phyloP scores from a whole-genome alignment of 2,329 filamentous ascomycete genomes.

The Penicillium concentricum region DNA sequence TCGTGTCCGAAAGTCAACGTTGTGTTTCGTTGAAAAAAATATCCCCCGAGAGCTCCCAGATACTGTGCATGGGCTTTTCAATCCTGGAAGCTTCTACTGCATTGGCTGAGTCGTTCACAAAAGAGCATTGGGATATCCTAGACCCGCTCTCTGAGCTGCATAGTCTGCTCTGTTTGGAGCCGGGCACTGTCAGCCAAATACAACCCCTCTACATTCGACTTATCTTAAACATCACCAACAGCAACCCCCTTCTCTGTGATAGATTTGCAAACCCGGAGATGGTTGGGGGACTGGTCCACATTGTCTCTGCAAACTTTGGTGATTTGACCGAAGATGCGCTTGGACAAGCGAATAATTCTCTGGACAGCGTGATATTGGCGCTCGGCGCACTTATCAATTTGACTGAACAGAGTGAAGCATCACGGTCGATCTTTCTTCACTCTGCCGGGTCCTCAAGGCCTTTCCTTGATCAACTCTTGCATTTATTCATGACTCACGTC shows the following conservation, averaged over 20 bases:
- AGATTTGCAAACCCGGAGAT: slow-evolving; percentile 57
- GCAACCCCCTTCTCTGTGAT: slow-evolving; percentile 66
- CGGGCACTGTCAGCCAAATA: slow-evolving; percentile 24
- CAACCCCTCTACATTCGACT: slow-evolving; percentile 60
- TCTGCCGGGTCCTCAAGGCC: slow-evolving; percentile 36
- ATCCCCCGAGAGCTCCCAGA: slow-evolving; percentile 19
- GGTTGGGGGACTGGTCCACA: slow-evolving; percentile 36
- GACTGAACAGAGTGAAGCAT: slow-evolving; percentile 69
- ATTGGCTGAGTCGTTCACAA: slow-evolving; percentile 26
- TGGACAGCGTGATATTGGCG: slow-evolving; percentile 74
- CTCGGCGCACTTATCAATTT: slow-evolving; percentile 86
- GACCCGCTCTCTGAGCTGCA: slow-evolving; percentile 35
- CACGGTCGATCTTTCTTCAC: slow-evolving; percentile 53
- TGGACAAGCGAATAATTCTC: slow-evolving; percentile 52
- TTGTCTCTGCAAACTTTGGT: slow-evolving; percentile 36
- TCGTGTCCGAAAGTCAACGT: slow-evolving; percentile 19
- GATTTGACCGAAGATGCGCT: slow-evolving; percentile 30
- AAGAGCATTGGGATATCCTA: slow-evolving; percentile 28
- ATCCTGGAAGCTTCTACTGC: slow-evolving; percentile 41
- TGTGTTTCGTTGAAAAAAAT: not conserved
- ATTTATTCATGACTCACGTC: slow-evolving; percentile 66
- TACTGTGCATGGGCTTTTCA: slow-evolving; percentile 32
- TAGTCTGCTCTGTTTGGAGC: slow-evolving; percentile 37
- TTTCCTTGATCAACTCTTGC: slow-evolving; percentile 60
- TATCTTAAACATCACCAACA: slow-evolving; percentile 83